A percentile compares a stretch with the other conserved stretches of the same genome.
These are phyloP conservation scores for Podaxis rugospora DNA, from an alignment of 768 basidiomycete genomes.

Conservation along the genomic window DNA sequence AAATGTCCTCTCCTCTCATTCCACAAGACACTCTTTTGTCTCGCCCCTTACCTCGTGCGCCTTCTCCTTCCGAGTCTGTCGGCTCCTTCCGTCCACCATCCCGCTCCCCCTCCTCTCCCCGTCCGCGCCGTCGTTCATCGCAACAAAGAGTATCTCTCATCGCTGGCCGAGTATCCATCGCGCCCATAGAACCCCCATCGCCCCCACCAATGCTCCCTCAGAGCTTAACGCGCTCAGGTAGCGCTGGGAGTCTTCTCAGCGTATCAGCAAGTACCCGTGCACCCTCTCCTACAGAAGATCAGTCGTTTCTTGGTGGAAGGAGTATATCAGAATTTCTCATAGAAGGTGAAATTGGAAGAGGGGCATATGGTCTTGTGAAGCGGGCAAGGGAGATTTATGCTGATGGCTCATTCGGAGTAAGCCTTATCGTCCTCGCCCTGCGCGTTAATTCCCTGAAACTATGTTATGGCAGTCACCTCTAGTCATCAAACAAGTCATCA, in stretches of 20 bases:
- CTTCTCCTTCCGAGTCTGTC: constrained; percentile 24
- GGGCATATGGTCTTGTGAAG: constrained; percentile 95
- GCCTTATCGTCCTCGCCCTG: constrained; percentile 24
- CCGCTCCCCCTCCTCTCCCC: constrained; percentile 54
- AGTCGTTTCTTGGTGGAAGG: constrained; percentile 53
- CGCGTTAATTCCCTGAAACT: constrained; percentile 14
- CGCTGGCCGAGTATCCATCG: constrained; percentile 76
- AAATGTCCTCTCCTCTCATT: constrained; percentile 3
- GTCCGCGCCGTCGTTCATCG: constrained; percentile 72
- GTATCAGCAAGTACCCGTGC: constrained; percentile 55
- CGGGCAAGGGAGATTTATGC: constrained; percentile 72
- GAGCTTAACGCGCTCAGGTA: constrained; percentile 60
- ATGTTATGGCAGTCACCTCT: constrained; percentile 63
- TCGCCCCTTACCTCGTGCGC: constrained; percentile 18
- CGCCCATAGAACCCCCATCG: constrained; percentile 70
- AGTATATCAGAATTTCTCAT: constrained; percentile 86
- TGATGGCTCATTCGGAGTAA: constrained; percentile 82
- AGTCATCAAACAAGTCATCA: constrained; percentile 98
- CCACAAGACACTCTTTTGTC: constrained; percentile 6
- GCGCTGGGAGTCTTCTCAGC: constrained; percentile 60
- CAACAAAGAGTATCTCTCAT: constrained; percentile 83
- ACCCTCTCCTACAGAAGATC: constrained; percentile 51
- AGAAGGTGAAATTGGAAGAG: constrained; percentile 85
- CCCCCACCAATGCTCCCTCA: constrained; percentile 57
- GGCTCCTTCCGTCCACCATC: constrained; percentile 25